Evolutionary conservation across 2,329 filamentous ascomycete genomes (phyloP).

Genomic region (Aspergillus sp.): DNA sequence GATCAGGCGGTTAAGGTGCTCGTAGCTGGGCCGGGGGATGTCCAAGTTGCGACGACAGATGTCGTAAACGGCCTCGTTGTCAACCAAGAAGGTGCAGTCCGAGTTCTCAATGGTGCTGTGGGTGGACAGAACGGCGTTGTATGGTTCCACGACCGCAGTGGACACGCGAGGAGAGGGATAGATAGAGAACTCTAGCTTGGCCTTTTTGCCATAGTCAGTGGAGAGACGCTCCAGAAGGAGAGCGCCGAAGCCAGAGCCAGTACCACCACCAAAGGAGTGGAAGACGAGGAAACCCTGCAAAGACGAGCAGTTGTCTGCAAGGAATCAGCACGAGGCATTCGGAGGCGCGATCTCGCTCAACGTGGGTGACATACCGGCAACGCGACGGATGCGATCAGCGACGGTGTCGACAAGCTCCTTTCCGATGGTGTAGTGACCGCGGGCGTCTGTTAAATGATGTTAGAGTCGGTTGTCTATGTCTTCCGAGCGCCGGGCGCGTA

Average conservation of each 20-base stretch:
- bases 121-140: conserved; percentile 57
- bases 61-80: conserved; percentile 67
- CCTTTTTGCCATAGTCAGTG: conserved; percentile 66
- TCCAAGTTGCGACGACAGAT: conserved; percentile 65
- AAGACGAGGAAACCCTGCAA: conserved; percentile 68
- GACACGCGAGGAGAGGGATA: conserved; percentile 64
- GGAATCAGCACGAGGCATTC: conserved; percentile 16
- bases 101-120: conserved; percentile 66
- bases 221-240: conserved; percentile 63
- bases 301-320: conserved; percentile 61
- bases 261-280: conserved; percentile 67
- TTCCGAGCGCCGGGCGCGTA: conserved; percentile 26
- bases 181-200: conserved; percentile 65
- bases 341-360: neutral
- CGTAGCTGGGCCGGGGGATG: conserved; percentile 62
- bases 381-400: conserved; percentile 62
- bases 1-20: conserved; percentile 65
- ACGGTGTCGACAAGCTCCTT: conserved; percentile 65
- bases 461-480: conserved; percentile 9
- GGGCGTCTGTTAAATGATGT: conserved; percentile 53
- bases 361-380: conserved; percentile 50
- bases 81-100: conserved; percentile 66
- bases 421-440: conserved; percentile 67
- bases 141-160: conserved; percentile 66
- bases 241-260: conserved; percentile 65